Conservation (phyloP, 2,329 filamentous ascomycete genomes). For the Nemania serpens region DNA sequence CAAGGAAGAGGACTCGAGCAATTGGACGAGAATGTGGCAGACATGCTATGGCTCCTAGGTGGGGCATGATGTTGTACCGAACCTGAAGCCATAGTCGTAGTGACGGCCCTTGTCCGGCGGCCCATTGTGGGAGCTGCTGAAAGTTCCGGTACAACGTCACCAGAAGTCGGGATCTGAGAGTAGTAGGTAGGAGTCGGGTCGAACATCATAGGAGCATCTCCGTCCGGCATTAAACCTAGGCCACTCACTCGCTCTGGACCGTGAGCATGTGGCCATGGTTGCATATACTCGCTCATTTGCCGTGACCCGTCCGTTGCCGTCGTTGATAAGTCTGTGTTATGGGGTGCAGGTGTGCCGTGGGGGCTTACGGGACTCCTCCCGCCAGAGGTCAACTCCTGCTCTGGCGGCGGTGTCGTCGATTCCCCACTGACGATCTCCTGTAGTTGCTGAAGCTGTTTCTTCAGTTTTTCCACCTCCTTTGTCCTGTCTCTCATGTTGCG, state of each 20-base stretch:
- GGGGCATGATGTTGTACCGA: slow-evolving; percentile 30
- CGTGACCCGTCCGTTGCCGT: slow-evolving; percentile 30
- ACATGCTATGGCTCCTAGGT: slow-evolving; percentile 39
- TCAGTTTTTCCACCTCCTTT: slow-evolving; percentile 42
- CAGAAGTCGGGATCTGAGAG: slow-evolving; percentile 31
- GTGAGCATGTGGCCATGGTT: slow-evolving; percentile 36
- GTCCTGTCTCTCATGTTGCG: slow-evolving; percentile 43
- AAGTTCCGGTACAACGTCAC: slow-evolving; percentile 36
- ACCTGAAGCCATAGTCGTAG: slow-evolving; percentile 30
- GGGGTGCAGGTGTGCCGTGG: slow-evolving; percentile 26
- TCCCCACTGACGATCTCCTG: slow-evolving; percentile 38
- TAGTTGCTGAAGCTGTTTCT: slow-evolving; percentile 42
- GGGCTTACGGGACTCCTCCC: slow-evolving; percentile 36
- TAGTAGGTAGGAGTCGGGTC: slow-evolving; percentile 35
- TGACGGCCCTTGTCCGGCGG: slow-evolving; percentile 35
- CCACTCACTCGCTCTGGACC: slow-evolving; percentile 34
- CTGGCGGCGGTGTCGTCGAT: slow-evolving; percentile 38
- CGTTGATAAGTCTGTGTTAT: slow-evolving; percentile 25
- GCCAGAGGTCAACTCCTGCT: slow-evolving; percentile 36
- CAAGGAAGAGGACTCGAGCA: slow-evolving; percentile 37
- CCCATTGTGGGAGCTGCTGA: slow-evolving; percentile 26
- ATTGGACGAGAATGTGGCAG: slow-evolving; percentile 35
- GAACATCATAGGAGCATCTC: slow-evolving; percentile 35
- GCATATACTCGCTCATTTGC: slow-evolving; percentile 38
- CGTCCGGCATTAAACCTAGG: slow-evolving; percentile 37